A percentile compares a stretch with the other conserved stretches of the same genome.
phyloP scores from a whole-genome alignment of 805 yeast genomes.

The Dipodascopsis uninucleata region DNA sequence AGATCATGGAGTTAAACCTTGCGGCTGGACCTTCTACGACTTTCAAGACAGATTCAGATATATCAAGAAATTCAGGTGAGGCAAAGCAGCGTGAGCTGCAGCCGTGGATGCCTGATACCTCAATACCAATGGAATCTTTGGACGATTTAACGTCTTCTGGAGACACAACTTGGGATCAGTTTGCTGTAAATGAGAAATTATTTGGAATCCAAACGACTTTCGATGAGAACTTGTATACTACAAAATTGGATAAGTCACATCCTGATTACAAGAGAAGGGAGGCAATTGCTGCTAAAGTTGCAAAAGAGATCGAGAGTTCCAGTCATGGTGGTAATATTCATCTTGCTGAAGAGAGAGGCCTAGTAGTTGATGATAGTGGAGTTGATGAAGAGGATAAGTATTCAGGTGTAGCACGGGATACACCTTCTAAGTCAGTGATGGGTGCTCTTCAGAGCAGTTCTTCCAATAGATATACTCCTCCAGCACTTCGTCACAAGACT shows the following conservation, averaged over 20 bases:
- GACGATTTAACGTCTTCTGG: constrained; percentile 36
- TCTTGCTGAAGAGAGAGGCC: constrained; percentile 87
- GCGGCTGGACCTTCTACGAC: constrained; percentile 29
- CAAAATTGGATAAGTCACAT: constrained; percentile 62
- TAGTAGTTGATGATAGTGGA: constrained; percentile 70
- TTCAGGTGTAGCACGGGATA: constrained; percentile 74
- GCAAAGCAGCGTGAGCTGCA: constrained; percentile 69
- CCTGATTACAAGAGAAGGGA: constrained; percentile 68
- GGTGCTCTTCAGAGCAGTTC: constrained; percentile 10
- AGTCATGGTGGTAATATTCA: constrained; percentile 66
- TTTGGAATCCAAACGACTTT: constrained; percentile 83
- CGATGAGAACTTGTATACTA: constrained; percentile 85
- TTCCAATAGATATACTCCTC: constrained; percentile 13
- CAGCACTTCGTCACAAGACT: constrained; percentile 12
- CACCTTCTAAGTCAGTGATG: constrained; percentile 2
- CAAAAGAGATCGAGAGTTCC: constrained; percentile 76
- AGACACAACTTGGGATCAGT: constrained; percentile 77
- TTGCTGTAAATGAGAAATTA: constrained; percentile 80
- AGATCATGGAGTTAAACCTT: constrained; percentile 43
- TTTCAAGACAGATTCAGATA: constrained; percentile 85
- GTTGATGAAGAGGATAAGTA: constrained; percentile 94
- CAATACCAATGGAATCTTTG: constrained; percentile 32
- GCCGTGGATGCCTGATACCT: constrained; percentile 76
- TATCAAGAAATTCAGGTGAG: constrained; percentile 45
- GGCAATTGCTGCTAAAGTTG: constrained; percentile 70